These are phyloP conservation scores for Phylloporus scabripes DNA, from an alignment of 768 basidiomycete species.

Conservation along the genomic window DNA sequence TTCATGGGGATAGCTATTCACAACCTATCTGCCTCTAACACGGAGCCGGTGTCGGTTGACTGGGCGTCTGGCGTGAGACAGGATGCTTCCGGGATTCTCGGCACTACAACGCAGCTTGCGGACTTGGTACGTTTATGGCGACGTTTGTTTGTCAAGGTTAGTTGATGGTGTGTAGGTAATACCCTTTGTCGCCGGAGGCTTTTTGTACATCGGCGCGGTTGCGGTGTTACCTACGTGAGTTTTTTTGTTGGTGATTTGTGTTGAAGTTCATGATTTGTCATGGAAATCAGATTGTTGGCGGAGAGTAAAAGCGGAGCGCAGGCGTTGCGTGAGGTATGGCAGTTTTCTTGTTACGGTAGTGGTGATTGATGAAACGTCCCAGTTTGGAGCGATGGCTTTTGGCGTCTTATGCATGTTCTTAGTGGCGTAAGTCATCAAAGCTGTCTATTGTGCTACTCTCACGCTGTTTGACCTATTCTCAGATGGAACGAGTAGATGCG, in stretches of 20 bases:
- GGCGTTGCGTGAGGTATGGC: constrained; percentile 77
- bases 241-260: constrained; percentile 14
- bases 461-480: constrained; percentile 17
- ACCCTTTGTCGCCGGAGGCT: constrained; percentile 86
- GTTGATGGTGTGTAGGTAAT: constrained; percentile 53
- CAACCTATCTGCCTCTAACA: constrained; percentile 55
- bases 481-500: constrained; percentile 74
- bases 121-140: constrained; percentile 62
- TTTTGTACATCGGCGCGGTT: constrained; percentile 90
- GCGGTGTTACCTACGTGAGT: constrained; percentile 85
- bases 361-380: constrained; percentile 19
- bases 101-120: constrained; percentile 71
- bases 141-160: constrained; percentile 10
- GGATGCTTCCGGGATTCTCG: constrained; percentile 70
- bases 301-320: constrained; percentile 87
- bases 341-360: constrained; percentile 7
- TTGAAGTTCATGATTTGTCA: constrained; percentile 9
- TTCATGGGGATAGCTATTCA: constrained; percentile 87
- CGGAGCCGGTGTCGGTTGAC: constrained; percentile 41
- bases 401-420: constrained; percentile 90
- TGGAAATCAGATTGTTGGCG: constrained; percentile 56
- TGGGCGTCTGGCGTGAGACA: constrained; percentile 76
- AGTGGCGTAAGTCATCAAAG: constrained; percentile 66
- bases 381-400: constrained; percentile 91
- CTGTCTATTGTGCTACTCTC: constrained; percentile 14